A percentile compares a stretch with the other conserved stretches of the same genome.
These are phyloP conservation scores for Coemansia sp. DNA, from an alignment of 192 early-diverging fungal species.

Conservation along the genomic window DNA sequence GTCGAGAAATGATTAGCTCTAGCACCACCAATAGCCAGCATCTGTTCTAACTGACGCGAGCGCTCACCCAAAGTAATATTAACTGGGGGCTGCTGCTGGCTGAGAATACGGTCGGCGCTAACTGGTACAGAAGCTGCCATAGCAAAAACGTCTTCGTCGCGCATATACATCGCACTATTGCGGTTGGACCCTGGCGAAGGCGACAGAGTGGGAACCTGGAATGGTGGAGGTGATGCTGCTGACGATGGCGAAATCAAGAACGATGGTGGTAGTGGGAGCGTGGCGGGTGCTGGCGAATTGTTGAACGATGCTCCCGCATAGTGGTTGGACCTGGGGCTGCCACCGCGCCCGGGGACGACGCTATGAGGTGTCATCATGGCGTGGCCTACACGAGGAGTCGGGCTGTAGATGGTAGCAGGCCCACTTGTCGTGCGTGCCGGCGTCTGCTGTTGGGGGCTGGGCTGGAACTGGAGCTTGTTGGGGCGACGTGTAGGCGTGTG, in stretches of 20 bases:
- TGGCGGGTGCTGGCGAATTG: slow-evolving; percentile 52
- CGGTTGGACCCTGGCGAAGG: slow-evolving; percentile 3
- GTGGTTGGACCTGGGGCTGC: slow-evolving; percentile 42
- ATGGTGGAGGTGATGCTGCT: not conserved
- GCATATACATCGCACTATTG: slow-evolving; percentile 5
- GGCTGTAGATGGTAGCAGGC: slow-evolving; percentile 10
- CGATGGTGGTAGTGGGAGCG: slow-evolving; percentile 46
- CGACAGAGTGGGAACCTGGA: not conserved
- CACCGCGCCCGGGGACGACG: slow-evolving; percentile 4
- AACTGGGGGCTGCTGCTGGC: slow-evolving; percentile 18
- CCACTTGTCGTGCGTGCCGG: not conserved
- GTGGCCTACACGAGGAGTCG: slow-evolving; percentile 16
- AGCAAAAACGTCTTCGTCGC: slow-evolving; percentile 48
- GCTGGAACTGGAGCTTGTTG: slow-evolving; percentile 7
- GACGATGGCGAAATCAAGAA: slow-evolving; percentile 32
- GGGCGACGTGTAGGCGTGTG: slow-evolving; percentile 24
- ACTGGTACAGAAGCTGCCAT: not conserved
- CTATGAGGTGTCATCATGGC: not conserved
- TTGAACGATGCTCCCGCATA: slow-evolving; percentile 54
- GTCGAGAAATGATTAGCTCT: slow-evolving; percentile 15
- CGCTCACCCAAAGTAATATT: slow-evolving; percentile 34
- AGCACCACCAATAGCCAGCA: slow-evolving; percentile 23
- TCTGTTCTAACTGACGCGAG: slow-evolving; percentile 40
- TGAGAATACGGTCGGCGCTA: slow-evolving; percentile 15
- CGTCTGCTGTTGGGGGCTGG: not conserved